Percentiles rank a stretch among this genome's conserved stretches.
These are phyloP conservation scores for Endotrypanum monterogeii DNA, from an alignment of 208 protist genomes.

Conservation along the genomic window DNA sequence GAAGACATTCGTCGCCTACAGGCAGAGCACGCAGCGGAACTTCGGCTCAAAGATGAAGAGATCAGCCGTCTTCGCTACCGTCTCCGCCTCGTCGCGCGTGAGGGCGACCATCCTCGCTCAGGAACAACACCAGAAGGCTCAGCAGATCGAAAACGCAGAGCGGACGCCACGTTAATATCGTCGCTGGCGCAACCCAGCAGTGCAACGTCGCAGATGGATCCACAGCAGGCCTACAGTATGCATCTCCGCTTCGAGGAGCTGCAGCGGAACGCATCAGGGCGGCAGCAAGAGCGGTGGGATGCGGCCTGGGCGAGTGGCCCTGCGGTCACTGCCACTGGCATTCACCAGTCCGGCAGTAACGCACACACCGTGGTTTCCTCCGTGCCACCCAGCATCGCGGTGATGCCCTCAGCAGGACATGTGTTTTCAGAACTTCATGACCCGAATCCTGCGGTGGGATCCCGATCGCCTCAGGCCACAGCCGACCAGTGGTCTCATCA, in stretches of 20 bases:
- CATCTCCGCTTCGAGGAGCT: slow-evolving; percentile 55
- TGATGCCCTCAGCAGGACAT: not conserved
- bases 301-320: slow-evolving; percentile 11
- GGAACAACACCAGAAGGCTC: not conserved
- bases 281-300: slow-evolving; percentile 40
- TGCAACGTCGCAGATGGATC: slow-evolving; percentile 1
- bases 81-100: slow-evolving; percentile 40
- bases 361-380: not conserved
- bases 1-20: slow-evolving; percentile 73
- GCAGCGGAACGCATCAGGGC: slow-evolving; percentile 42
- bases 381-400: not conserved
- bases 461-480: not conserved
- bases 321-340: not conserved
- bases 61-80: slow-evolving; percentile 71
- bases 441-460: not conserved
- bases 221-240: slow-evolving; percentile 44
- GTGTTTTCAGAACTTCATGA: not conserved
- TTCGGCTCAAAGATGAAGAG: slow-evolving; percentile 82
- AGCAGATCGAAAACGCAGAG: not conserved
- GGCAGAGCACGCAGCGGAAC: slow-evolving; percentile 74
- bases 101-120: not conserved
- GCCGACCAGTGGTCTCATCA: not conserved
- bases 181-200: not conserved
- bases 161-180: not conserved
- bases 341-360: not conserved